These are phyloP conservation scores for Saitozyma sp. DNA, from an alignment of 768 basidiomycete genomes.

Conservation along the genomic window DNA sequence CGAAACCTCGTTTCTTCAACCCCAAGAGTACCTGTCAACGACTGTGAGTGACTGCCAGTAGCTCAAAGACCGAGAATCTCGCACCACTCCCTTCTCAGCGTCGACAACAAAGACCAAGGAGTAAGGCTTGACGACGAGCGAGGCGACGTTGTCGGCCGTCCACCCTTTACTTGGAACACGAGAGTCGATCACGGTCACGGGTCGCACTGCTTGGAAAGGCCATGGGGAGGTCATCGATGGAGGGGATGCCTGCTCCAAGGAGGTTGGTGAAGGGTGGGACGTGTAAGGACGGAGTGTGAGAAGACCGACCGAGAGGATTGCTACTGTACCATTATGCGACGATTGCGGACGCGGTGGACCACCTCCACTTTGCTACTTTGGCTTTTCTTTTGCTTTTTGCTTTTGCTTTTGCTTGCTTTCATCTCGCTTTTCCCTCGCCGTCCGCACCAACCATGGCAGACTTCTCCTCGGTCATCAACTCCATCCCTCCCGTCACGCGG, in stretches of 20 bases:
- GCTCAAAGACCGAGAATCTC: not conserved
- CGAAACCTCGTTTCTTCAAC: slow-evolving; percentile 49
- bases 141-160: not conserved
- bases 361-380: too few species aligned
- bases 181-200: not conserved
- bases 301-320: too few species aligned
- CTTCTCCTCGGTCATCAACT: slow-evolving; percentile 26
- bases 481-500: slow-evolving; percentile 49
- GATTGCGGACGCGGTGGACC: too few species aligned
- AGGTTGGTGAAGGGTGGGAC: too few species aligned
- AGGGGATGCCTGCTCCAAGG: too few species aligned
- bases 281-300: too few species aligned
- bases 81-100: slow-evolving; percentile 14
- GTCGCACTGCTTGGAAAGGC: not conserved
- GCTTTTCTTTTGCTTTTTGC: too few species aligned
- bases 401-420: too few species aligned
- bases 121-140: slow-evolving; percentile 11
- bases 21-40: slow-evolving; percentile 43
- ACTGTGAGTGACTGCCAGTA: slow-evolving; percentile 3
- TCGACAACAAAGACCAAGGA: slow-evolving; percentile 37
- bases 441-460: slow-evolving; percentile 37
- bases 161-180: slow-evolving; percentile 10
- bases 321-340: too few species aligned
- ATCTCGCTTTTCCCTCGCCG: too few species aligned
- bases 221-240: too few species aligned